A percentile compares a stretch with the other conserved stretches of the same genome.
phyloP scores from a whole-genome alignment of 768 basidiomycete species.

The Galerina marginata region DNA sequence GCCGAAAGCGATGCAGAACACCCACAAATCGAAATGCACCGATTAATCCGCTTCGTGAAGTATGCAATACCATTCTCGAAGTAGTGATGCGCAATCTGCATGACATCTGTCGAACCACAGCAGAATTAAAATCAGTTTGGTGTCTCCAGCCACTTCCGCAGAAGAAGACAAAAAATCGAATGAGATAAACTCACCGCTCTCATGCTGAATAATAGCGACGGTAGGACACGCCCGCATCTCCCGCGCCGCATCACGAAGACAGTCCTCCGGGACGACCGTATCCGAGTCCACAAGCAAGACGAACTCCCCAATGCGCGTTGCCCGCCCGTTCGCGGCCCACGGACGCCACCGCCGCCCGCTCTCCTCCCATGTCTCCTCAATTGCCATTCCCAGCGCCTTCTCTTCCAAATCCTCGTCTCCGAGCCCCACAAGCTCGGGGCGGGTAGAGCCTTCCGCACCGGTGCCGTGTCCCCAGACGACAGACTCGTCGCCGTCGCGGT shows the following conservation, averaged over 20 bases:
- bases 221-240: slow-evolving; percentile 78
- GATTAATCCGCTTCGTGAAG: slow-evolving; percentile 83
- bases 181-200: slow-evolving; percentile 53
- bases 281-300: slow-evolving; percentile 83
- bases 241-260: slow-evolving; percentile 82
- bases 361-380: slow-evolving; percentile 73
- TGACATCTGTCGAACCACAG: slow-evolving; percentile 54
- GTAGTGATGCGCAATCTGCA: slow-evolving; percentile 86
- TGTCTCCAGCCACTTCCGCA: slow-evolving; percentile 5
- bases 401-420: slow-evolving; percentile 65
- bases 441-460: background rate
- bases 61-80: slow-evolving; percentile 90
- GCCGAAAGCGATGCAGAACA: slow-evolving; percentile 22
- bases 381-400: slow-evolving; percentile 69
- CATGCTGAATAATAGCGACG: slow-evolving; percentile 88
- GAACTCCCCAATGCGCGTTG: slow-evolving; percentile 75
- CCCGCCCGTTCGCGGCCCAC: slow-evolving; percentile 77
- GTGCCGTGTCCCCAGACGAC: slow-evolving; percentile 31
- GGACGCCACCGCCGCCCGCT: slow-evolving; percentile 57
- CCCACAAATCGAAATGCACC: slow-evolving; percentile 73
- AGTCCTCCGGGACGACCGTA: slow-evolving; percentile 81
- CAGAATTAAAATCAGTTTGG: slow-evolving; percentile 5
- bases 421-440: slow-evolving; percentile 17
- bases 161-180: background rate
- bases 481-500: slow-evolving; percentile 63